A percentile compares a stretch with the other conserved stretches of the same genome.
phyloP scores from a whole-genome alignment of 169 alveolate genomes.

The Haemoproteus tartakovskyi region DNA sequence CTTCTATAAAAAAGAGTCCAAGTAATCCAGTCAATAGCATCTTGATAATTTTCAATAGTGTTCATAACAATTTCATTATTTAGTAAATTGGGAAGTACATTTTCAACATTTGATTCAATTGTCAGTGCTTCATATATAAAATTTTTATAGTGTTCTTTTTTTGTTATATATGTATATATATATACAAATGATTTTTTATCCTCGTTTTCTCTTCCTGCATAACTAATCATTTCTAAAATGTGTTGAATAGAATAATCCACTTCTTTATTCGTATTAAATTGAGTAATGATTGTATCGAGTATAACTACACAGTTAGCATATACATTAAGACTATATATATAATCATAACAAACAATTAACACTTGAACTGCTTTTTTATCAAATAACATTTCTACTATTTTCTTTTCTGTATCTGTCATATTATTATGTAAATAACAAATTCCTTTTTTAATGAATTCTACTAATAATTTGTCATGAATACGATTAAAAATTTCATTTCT shows the following conservation, averaged over 20 bases:
- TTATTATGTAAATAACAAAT: slow-evolving; percentile 76
- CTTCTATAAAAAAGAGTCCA: slow-evolving; percentile 99
- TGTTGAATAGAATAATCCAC: slow-evolving; percentile 94
- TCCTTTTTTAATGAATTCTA: slow-evolving; percentile 11
- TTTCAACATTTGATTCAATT: slow-evolving; percentile 95
- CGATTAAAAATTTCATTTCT: not conserved
- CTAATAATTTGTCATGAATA: not conserved
- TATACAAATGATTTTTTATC: slow-evolving; percentile 61
- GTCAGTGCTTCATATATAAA: slow-evolving; percentile 97
- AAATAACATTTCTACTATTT: slow-evolving; percentile 79
- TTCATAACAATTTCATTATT: slow-evolving; percentile 97
- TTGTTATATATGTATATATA: slow-evolving; percentile 86
- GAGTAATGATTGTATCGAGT: slow-evolving; percentile 79
- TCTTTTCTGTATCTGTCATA: slow-evolving; percentile 79
- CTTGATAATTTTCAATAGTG: slow-evolving; percentile 93
- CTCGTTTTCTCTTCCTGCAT: slow-evolving; percentile 78
- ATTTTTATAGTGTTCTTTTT: slow-evolving; percentile 94
- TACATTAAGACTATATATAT: slow-evolving; percentile 89
- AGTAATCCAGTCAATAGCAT: slow-evolving; percentile 98
- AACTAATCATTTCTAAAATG: slow-evolving; percentile 91
- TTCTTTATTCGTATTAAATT: slow-evolving; percentile 82
- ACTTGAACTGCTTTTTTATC: slow-evolving; percentile 84
- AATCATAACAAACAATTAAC: slow-evolving; percentile 86
- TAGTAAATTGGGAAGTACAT: slow-evolving; percentile 91
- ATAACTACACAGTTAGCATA: slow-evolving; percentile 81